phyloP scores from a whole-genome alignment of 75 land plant species.

The Pseudotsuga menziesii region DNA sequence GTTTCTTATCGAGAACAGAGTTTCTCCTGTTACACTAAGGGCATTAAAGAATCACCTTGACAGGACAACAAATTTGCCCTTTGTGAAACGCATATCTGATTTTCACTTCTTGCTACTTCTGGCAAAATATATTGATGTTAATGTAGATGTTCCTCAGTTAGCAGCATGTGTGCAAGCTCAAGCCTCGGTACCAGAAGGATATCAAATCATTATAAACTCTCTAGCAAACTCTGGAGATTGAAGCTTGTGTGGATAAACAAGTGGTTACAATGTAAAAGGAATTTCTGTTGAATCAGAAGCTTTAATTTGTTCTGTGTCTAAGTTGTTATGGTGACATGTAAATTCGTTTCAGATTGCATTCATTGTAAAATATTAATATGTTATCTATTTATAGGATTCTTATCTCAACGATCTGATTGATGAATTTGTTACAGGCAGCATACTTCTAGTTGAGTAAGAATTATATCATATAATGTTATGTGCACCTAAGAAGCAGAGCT shows the following conservation, averaged over 20 bases:
- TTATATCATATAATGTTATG: too few relatives aligned
- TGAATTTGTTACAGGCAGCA: too few relatives aligned
- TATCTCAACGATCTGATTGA: too few relatives aligned
- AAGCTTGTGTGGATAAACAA: constrained; percentile 2
- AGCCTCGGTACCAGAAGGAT: constrained; percentile 83
- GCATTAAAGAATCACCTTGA: constrained; percentile 82
- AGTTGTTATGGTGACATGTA: too few relatives aligned
- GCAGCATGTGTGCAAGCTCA: constrained; percentile 68
- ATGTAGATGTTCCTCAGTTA: constrained; percentile 76
- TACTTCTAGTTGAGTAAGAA: too few relatives aligned
- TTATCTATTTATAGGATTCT: too few relatives aligned
- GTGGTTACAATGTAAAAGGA: too few relatives aligned
- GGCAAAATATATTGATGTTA: constrained; percentile 69
- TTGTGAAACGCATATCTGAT: constrained; percentile 89
- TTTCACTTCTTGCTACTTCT: constrained; percentile 84
- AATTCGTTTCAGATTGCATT: too few relatives aligned
- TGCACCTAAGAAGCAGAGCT: too few relatives aligned
- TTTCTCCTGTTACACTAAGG: constrained; percentile 34
- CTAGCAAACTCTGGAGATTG: constrained; percentile 39
- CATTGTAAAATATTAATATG: too few relatives aligned
- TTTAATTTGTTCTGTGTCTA: too few relatives aligned
- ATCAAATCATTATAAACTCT: constrained; percentile 82
- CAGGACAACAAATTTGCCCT: constrained; percentile 49
- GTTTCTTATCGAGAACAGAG: constrained; percentile 92
- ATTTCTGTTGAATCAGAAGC: too few relatives aligned